Percentiles rank a stretch among this genome's conserved stretches.
These are phyloP conservation scores for Parietichytrium sp. DNA, from an alignment of 108 stramenopile genomes.

Conservation along the genomic window DNA sequence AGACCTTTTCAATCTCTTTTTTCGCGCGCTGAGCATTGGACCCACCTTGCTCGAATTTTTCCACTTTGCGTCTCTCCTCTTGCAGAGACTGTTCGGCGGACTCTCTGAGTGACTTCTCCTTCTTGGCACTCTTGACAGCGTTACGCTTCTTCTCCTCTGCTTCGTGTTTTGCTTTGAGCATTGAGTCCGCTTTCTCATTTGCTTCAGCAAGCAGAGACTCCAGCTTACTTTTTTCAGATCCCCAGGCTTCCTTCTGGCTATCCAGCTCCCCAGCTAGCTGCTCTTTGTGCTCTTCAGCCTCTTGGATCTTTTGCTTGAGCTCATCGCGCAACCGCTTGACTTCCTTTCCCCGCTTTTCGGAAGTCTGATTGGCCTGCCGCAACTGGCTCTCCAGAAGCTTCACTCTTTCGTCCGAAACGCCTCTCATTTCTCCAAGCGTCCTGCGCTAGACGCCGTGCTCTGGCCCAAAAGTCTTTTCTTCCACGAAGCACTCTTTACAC, in stretches of 20 bases:
- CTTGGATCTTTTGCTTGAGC: neutral
- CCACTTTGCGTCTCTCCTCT: neutral
- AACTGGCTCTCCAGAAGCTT: neutral
- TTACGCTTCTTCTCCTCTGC: conserved; percentile 37
- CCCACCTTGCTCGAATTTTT: conserved; percentile 22
- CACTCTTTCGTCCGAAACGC: too few relatives aligned
- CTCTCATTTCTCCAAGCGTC: too few relatives aligned
- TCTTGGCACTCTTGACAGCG: neutral
- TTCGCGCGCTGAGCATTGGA: neutral
- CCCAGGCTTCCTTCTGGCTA: too few relatives aligned
- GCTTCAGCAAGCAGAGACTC: neutral
- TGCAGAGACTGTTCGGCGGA: neutral
- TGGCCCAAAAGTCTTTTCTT: too few relatives aligned
- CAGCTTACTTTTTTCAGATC: too few relatives aligned
- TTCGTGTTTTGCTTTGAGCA: neutral
- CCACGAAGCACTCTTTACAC: too few relatives aligned
- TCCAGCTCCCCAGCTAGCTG: neutral
- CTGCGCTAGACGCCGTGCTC: too few relatives aligned
- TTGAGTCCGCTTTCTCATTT: neutral
- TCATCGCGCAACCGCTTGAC: neutral
- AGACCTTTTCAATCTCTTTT: neutral
- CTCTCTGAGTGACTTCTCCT: conserved; percentile 11
- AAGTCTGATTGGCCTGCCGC: conserved; percentile 16
- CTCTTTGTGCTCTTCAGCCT: neutral
- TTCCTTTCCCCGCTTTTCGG: conserved; percentile 15